phyloP scores from a whole-genome alignment of 345 rosid species.

The Microcos paniculata region DNA sequence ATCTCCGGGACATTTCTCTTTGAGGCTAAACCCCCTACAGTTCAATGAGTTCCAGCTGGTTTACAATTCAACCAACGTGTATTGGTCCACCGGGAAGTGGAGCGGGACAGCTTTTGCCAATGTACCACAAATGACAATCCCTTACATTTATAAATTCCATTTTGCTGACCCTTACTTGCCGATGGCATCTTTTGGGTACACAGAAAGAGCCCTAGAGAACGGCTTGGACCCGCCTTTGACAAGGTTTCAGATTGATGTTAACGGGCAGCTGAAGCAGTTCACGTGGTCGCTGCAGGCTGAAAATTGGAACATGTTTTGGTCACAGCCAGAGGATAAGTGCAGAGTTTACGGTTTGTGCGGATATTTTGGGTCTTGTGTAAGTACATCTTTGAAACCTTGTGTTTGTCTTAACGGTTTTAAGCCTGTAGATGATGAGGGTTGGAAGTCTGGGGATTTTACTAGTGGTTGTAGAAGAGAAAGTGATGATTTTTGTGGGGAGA shows the following conservation, averaged over 20 bases:
- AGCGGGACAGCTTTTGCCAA: conserved; percentile 46
- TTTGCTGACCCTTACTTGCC: conserved; percentile 50
- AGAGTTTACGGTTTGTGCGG: conserved; percentile 51
- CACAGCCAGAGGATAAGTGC: conserved; percentile 45
- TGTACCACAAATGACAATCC: conserved; percentile 54
- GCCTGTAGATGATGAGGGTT: conserved; percentile 35
- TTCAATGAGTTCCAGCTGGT: conserved; percentile 50
- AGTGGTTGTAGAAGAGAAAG: conserved; percentile 47
- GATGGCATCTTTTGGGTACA: conserved; percentile 57
- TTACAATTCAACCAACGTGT: conserved; percentile 34
- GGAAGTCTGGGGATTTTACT: conserved; percentile 49
- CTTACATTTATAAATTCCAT: conserved; percentile 59
- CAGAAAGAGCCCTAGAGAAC: conserved; percentile 33
- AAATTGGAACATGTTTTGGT: conserved; percentile 57
- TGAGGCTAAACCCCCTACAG: conserved; percentile 34
- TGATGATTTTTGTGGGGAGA: conserved; percentile 26
- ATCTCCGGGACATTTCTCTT: conserved; percentile 39
- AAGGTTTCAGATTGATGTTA: conserved; percentile 41
- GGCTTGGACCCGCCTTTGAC: conserved; percentile 42
- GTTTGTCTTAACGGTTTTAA: conserved; percentile 44
- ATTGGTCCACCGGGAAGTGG: conserved; percentile 68
- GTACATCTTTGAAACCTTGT: conserved; percentile 32
- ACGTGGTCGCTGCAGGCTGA: conserved; percentile 45
- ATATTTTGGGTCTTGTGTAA: conserved; percentile 36
- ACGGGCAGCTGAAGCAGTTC: conserved; percentile 46